Percentiles rank a stretch among this genome's conserved stretches.
These are phyloP conservation scores for Malus fusca DNA, from an alignment of 306 rosid genomes.

Conservation along the genomic window DNA sequence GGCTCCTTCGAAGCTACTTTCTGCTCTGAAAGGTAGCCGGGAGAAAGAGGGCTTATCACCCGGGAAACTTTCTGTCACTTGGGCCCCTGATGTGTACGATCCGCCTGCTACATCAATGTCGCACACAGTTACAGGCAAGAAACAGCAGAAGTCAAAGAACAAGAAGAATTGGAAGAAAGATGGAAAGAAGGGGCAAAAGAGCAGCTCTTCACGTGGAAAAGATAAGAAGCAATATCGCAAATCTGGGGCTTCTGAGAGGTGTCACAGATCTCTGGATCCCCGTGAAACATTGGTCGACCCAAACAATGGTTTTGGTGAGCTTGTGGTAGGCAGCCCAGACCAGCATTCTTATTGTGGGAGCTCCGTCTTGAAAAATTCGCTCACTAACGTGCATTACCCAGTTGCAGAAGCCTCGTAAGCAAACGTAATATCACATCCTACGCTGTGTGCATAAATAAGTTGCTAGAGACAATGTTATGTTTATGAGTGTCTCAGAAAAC, in stretches of 20 bases:
- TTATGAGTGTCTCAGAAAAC: neutral
- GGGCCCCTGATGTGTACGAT: slow-evolving; percentile 93
- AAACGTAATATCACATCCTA: slow-evolving; percentile 1
- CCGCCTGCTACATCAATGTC: slow-evolving; percentile 52
- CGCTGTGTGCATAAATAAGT: slow-evolving; percentile 32
- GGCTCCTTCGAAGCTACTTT: slow-evolving; percentile 54
- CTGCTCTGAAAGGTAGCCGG: slow-evolving; percentile 85
- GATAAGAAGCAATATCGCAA: slow-evolving; percentile 57
- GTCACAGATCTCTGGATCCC: slow-evolving; percentile 12
- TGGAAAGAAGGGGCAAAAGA: slow-evolving; percentile 63
- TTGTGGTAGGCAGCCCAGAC: slow-evolving; percentile 38
- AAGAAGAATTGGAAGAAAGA: slow-evolving; percentile 49
- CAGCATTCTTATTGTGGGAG: slow-evolving; percentile 40
- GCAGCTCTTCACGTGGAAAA: slow-evolving; percentile 43
- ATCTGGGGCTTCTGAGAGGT: slow-evolving; percentile 33
- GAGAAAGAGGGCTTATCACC: slow-evolving; percentile 32
- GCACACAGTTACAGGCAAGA: slow-evolving; percentile 53
- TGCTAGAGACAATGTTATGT: neutral
- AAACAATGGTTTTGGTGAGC: slow-evolving; percentile 26
- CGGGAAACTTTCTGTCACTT: slow-evolving; percentile 49
- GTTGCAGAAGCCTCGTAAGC: slow-evolving; percentile 66
- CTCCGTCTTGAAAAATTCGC: slow-evolving; percentile 42
- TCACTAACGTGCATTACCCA: slow-evolving; percentile 44
- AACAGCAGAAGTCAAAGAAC: slow-evolving; percentile 58
- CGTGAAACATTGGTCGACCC: slow-evolving; percentile 7